A percentile compares a stretch with the other conserved stretches of the same genome.
These are phyloP conservation scores for Iris pallida DNA, from an alignment of 116 monocot species.

Conservation along the genomic window DNA sequence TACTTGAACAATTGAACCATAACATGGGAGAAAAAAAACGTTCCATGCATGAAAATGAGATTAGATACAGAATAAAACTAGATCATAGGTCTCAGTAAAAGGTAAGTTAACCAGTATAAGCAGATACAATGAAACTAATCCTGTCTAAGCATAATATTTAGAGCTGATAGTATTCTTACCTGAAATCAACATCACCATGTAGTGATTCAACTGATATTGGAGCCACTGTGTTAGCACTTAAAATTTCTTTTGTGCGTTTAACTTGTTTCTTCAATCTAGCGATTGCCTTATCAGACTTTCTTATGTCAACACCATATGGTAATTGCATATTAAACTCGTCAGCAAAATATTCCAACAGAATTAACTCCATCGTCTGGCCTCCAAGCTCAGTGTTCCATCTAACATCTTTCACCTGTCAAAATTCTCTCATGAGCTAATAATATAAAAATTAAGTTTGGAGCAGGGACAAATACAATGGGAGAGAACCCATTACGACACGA, in stretches of 20 bases:
- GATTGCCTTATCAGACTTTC: constrained; percentile 87
- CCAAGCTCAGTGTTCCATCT: constrained; percentile 91
- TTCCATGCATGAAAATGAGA: too few species aligned
- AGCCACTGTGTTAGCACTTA: constrained; percentile 90
- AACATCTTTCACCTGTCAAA: constrained; percentile 88
- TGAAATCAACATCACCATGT: constrained; percentile 89
- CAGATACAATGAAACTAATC: neutral
- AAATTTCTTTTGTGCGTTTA: constrained; percentile 95
- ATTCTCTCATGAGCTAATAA: constrained; percentile 1
- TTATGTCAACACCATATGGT: constrained; percentile 80
- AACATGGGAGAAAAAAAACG: too few species aligned
- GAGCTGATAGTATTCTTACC: constrained; percentile 27
- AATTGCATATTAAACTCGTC: constrained; percentile 94
- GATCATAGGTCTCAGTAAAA: neutral
- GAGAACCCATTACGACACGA: neutral
- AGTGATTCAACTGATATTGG: constrained; percentile 96
- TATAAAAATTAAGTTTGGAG: neutral
- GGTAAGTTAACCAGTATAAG: neutral
- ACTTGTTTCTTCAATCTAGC: constrained; percentile 99
- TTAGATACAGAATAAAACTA: too few species aligned
- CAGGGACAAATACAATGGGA: neutral
- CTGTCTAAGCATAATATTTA: neutral
- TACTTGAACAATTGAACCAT: too few species aligned
- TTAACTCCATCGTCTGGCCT: constrained; percentile 82
- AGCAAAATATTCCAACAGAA: constrained; percentile 85